Percentiles rank a stretch among this genome's conserved stretches.
Conservation (phyloP, 2,329 filamentous ascomycete species). For the Zarea fungicola region DNA sequence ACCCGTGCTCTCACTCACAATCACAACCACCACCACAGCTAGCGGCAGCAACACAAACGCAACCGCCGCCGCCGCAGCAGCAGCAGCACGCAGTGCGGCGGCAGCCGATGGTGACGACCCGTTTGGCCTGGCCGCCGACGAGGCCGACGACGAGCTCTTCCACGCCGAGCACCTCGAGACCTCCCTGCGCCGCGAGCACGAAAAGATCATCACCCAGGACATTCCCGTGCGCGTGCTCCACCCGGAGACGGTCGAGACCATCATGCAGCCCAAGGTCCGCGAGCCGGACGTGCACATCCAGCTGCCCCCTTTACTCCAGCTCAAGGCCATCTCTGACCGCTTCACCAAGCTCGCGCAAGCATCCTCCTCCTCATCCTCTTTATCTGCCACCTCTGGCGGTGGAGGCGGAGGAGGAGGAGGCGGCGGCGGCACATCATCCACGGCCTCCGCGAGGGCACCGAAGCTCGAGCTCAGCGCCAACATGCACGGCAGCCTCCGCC, state of each 20-base stretch:
- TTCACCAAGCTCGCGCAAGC: slow-evolving; percentile 79
- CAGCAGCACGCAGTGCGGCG: slow-evolving; percentile 19
- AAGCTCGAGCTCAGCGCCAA: slow-evolving; percentile 86
- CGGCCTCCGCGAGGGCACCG: slow-evolving; percentile 36
- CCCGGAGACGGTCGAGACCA: slow-evolving; percentile 77
- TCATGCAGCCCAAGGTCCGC: slow-evolving; percentile 85
- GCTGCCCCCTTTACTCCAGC: slow-evolving; percentile 76
- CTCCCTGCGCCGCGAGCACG: slow-evolving; percentile 63
- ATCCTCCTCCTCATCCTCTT: slow-evolving; percentile 20
- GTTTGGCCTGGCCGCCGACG: slow-evolving; percentile 33
- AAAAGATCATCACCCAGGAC: slow-evolving; percentile 91
- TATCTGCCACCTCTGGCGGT: slow-evolving; percentile 30
- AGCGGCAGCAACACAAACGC: slow-evolving; percentile 27
- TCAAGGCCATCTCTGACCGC: slow-evolving; percentile 91
- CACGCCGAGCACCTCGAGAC: slow-evolving; percentile 49
- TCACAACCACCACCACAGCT: slow-evolving; percentile 67
- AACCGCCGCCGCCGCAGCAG: slow-evolving; percentile 21
- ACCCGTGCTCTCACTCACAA: slow-evolving; percentile 83
- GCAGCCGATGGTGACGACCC: slow-evolving; percentile 28
- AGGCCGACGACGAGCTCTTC: slow-evolving; percentile 44
- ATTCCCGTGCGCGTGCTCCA: slow-evolving; percentile 90
- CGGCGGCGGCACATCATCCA: neutral
- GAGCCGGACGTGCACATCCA: slow-evolving; percentile 94
- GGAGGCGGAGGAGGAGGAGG: too few species aligned
- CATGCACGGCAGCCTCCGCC: slow-evolving; percentile 81